Evolutionary conservation across 2,329 filamentous ascomycete species (phyloP), one percentile per base, ranked within the genome.

Genomic region (Alternaria sp.): DNA sequence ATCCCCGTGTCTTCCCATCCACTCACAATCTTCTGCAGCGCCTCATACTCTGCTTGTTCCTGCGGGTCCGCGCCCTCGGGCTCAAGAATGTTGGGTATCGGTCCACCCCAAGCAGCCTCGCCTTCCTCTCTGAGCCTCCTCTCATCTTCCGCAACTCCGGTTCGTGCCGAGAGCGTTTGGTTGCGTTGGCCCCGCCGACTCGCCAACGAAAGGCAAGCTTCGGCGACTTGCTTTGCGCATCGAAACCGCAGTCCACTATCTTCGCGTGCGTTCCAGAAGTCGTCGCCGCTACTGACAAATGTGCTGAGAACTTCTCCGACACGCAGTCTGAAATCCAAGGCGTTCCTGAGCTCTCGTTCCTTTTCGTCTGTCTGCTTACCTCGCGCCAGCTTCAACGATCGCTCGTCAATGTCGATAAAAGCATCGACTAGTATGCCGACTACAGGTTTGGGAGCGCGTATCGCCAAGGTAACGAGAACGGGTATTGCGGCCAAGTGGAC

Each of bases 401-500:
- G 69, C 39, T 77, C 74, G 32, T 92, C 89, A 0, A 85, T 72
- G 69, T 93, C 91, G 18, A 90, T 77, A 65, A 92, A 93, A 42
- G 87, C 84, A 24, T 91, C 89, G 0, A 90, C 78, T 0, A 93
- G 78, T 66, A 91, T 89, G 22, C 81, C 83, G 4, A 86, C 80
- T 0, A 88, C 88, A 0, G 89, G 85, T 42, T 83, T 85, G 0
- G 89, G 88, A 51, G 91, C 89, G 57, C 81, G 83, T 62, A 83
- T 79, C 0, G 89, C 85, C 11, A 93, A 77, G 24, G 87, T 84
- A 0, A 86, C 85, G 59, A 91, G 87, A 1, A 89, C 83, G 62
- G 87, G 87, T 62, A 93, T 86, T 16, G 88, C 86, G n/a, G 87
- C 84, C 3, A 90, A 80, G 68, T 91, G 90, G 61, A 92, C 88